Evolutionary conservation across 495 filamentous ascomycete species (phyloP), one percentile per base, ranked within the genome.

Genomic region (Aspergillus hancockii): DNA sequence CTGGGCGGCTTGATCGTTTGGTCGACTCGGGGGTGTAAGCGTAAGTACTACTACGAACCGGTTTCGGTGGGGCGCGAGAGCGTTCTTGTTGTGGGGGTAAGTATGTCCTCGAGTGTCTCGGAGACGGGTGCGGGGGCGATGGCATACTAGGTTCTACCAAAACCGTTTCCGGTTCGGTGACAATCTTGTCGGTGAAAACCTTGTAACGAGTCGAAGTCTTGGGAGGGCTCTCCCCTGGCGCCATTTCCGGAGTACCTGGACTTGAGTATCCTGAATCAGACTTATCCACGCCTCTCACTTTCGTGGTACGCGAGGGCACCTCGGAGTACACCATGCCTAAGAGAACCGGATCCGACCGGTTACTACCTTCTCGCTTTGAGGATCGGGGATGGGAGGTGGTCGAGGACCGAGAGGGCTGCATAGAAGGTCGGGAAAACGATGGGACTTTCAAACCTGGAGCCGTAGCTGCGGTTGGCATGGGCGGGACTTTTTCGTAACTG

Each of bases 201-300:
- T 65, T 73, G 63, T 76, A 76, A 46, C 72, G 75, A 23, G 69
- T 63, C n/a, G 70, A 58, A 9, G 57, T 55, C 63, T 74, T 75
- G 9, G 74, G 68, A 0, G 73, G 67, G 47, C 56, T 60, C 32
- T 66, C 60, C 4, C 64, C 63, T 8, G 65, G 57, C 14, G 59
- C 51, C 56, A 73, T 70, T 23, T 79, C 76, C 13, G 78, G 71
- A 0, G 75, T 78, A 34, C 67, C 68, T 40, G 78, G 72, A 55
- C 76, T 80, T 12, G 75, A 79, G 55, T 80, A 78, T 12, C 76
- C 76, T 5, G 79, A 81, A 45, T 82, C 80, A 25, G 76, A 64
- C 52, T 69, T 65, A 6, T 79, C 73, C 5, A 55, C 28, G 9
- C 61, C 55, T 57, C 71, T 58, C 18, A 71, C 58, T 54, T 71